phyloP scores from a whole-genome alignment of 1,139 yeast species.

The Lodderomyces theae region DNA sequence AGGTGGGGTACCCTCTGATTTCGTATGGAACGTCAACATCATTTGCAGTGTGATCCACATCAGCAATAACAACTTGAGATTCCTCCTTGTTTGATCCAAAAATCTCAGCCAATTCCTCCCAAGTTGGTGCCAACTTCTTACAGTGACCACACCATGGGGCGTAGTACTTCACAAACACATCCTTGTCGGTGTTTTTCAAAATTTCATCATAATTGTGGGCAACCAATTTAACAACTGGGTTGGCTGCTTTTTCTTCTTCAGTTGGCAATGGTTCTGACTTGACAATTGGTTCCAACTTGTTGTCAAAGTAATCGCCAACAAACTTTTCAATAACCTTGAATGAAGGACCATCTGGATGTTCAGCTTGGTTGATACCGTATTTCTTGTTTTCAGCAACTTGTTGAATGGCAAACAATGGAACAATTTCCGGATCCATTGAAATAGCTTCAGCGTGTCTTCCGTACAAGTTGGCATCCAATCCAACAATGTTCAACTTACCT shows the following conservation, averaged over 20 bases:
- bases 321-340: slow-evolving; percentile 50
- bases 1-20: slow-evolving; percentile 90
- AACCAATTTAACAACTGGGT: slow-evolving; percentile 75
- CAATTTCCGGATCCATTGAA: slow-evolving; percentile 74
- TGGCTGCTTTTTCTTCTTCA: slow-evolving; percentile 61
- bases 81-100: slow-evolving; percentile 49
- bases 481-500: slow-evolving; percentile 85
- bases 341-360: slow-evolving; percentile 42
- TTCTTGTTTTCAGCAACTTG: slow-evolving; percentile 65
- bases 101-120: slow-evolving; percentile 79
- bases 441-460: slow-evolving; percentile 90
- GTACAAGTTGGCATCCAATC: slow-evolving; percentile 74
- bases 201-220: slow-evolving; percentile 78
- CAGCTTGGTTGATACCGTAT: slow-evolving; percentile 60
- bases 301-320: slow-evolving; percentile 61
- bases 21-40: slow-evolving; percentile 70
- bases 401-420: slow-evolving; percentile 92
- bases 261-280: slow-evolving; percentile 86
- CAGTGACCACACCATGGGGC: slow-evolving; percentile 99
- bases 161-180: slow-evolving; percentile 87
- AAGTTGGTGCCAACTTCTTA: slow-evolving; percentile 89
- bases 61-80: slow-evolving; percentile 68
- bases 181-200: slow-evolving; percentile 68
- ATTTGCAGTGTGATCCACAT: slow-evolving; percentile 85
- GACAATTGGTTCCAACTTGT: slow-evolving; percentile 66